Conservation (phyloP, 257 asterid genomes). For the Buddleja alternifolia region DNA sequence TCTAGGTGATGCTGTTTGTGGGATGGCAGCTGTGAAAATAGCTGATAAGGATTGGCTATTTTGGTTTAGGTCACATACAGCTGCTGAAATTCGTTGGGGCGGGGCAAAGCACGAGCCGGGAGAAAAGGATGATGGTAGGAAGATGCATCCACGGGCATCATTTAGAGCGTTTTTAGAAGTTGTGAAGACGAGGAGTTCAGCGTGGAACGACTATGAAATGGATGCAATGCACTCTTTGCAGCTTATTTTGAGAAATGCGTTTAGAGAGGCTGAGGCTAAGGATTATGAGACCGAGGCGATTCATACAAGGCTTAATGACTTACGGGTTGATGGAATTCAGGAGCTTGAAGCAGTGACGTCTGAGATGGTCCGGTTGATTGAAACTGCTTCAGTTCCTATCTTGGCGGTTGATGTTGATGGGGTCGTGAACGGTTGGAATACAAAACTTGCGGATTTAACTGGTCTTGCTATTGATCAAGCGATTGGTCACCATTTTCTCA, state of each 20-base stretch:
- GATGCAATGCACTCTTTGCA: constrained; percentile 78
- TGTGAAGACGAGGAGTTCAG: constrained; percentile 54
- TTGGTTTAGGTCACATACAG: constrained; percentile 74
- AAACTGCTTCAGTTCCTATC: constrained; percentile 70
- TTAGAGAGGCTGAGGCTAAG: constrained; percentile 40
- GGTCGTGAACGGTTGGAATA: constrained; percentile 67
- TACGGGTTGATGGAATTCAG: constrained; percentile 56
- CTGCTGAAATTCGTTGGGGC: constrained; percentile 63
- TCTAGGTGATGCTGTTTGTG: constrained; percentile 62
- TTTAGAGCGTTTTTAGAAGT: constrained; percentile 72
- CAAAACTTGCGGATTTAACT: constrained; percentile 59
- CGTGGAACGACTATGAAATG: constrained; percentile 76
- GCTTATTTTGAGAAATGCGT: constrained; percentile 65
- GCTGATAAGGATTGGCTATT: constrained; percentile 64
- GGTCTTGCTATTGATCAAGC: constrained; percentile 64
- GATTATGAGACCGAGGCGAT: constrained; percentile 41
- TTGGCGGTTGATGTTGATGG: constrained; percentile 66
- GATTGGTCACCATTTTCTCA: constrained; percentile 53
- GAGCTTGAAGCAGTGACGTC: constrained; percentile 65
- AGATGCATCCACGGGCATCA: constrained; percentile 68
- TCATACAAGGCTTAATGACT: constrained; percentile 51
- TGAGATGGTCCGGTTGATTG: constrained; percentile 70
- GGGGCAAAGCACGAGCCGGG: constrained; percentile 65
- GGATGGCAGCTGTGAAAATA: constrained; percentile 73
- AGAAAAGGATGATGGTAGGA: constrained; percentile 61